Conservation (phyloP, 345 rosid genomes). For the Erucastrum elatum region DNA sequence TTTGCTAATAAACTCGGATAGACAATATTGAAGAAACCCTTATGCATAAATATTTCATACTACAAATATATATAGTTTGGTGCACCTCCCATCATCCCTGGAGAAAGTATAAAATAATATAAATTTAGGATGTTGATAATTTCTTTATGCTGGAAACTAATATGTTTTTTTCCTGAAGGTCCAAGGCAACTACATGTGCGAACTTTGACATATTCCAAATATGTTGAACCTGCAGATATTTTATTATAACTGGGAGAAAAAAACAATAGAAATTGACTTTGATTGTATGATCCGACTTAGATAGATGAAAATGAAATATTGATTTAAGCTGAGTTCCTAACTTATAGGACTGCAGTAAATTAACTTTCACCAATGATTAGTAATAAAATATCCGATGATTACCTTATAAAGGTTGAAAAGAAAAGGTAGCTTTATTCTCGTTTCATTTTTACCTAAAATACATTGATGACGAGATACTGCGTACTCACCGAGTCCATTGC, state of each 20-base stretch:
- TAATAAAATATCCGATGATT: not conserved
- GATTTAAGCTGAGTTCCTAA: constrained; percentile 9
- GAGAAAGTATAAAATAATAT: not conserved
- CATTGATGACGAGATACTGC: not conserved
- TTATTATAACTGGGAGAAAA: not conserved
- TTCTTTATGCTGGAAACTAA: not conserved
- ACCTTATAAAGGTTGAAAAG: not conserved
- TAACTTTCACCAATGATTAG: constrained; percentile 3
- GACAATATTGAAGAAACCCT: not conserved
- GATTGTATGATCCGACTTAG: not conserved
- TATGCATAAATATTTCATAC: not conserved
- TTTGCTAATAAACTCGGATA: not conserved
- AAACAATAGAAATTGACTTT: constrained; percentile 1
- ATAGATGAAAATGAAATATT: not conserved
- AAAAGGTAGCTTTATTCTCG: not conserved
- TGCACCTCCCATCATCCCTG: not conserved
- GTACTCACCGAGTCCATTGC: not conserved
- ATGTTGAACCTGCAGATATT: constrained; percentile 7
- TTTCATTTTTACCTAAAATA: not conserved
- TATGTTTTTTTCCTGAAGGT: not conserved
- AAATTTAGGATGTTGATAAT: not conserved
- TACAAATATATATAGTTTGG: not conserved
- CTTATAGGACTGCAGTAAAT: constrained; percentile 1
- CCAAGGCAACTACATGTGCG: not conserved
- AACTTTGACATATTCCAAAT: constrained; percentile 25